Base-by-base conservation (phyloP, 768 basidiomycete species). In the Trametes cubensis region DNA sequence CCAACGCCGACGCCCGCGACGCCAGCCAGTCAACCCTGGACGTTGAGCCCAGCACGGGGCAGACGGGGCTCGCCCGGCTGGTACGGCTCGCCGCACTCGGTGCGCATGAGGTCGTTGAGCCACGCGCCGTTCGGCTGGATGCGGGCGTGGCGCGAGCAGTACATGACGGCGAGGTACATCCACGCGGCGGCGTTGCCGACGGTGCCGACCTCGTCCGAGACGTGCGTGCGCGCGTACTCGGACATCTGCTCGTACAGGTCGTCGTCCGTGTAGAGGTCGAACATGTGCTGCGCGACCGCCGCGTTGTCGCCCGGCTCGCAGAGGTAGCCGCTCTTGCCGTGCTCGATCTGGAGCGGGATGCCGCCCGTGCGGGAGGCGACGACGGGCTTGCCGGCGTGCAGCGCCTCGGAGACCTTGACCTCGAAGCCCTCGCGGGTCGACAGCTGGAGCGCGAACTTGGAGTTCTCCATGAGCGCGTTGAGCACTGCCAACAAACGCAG, bases 401-500 rank as follows among this genome's bases (percentile, higher is more conserved):
- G 81, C n/a, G 92, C 93, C 77, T 96, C 93, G 49, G 93, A 94
- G 52, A 95, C 94, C 75, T 98, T 98, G 76, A 98, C 93, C 72
- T 98, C 95, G 77, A 97, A 98, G 28, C 95, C 95, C 77, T 98
- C 95, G 60, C 94, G 89, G 47, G 90, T 89, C 54, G 92, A 94
- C 47, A 98, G 85, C 74, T 98, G 95, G 51, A 94, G 83, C 4
- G 92, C 94, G 60, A 95, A 88, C 78, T 91, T 88, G 47, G 92
- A 83, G 67, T 95, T 95, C 55, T 90, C 87, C 84, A 97, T 84
- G 67, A 97, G 81, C 10, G 90, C 88, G 66, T 96, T 94, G 61
- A 98, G 81, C 53, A 96, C 89, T 87, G 69, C 52, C 47, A 68
- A 61, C 45, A 28, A 21, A 64, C 54, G 42, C n/a, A 3, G 39